These are phyloP conservation scores for Wickerhamomyces bovis DNA, from an alignment of 805 yeast genomes.

Conservation along the genomic window DNA sequence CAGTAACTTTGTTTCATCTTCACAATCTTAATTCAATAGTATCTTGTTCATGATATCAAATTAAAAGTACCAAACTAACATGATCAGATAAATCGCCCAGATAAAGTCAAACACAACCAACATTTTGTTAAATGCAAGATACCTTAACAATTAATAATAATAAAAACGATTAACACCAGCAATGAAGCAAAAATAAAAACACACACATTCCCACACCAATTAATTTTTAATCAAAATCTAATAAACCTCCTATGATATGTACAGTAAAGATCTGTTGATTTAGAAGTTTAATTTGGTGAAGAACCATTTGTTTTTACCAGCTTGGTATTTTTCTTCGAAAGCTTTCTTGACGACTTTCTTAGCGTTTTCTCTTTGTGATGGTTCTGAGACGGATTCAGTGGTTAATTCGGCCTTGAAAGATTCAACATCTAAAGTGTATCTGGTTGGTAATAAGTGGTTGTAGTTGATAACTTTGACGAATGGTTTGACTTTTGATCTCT, in stretches of 20 bases:
- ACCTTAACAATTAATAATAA: neutral
- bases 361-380: slow-evolving; percentile 97
- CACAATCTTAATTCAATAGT: neutral
- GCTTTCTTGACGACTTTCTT: slow-evolving; percentile 98
- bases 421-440: slow-evolving; percentile 96
- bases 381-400: slow-evolving; percentile 91
- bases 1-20: neutral
- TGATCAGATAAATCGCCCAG: neutral
- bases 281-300: slow-evolving; percentile 95
- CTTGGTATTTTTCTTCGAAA: slow-evolving; percentile 98
- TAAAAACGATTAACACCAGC: neutral
- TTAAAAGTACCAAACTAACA: neutral
- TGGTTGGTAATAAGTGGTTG: slow-evolving; percentile 99
- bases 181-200: neutral
- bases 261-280: slow-evolving; percentile 2
- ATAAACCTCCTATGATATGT: neutral
- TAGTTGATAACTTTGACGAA: slow-evolving; percentile 97
- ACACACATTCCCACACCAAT: neutral
- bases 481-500: slow-evolving; percentile 97
- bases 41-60: neutral
- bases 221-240: neutral
- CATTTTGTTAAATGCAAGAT: neutral
- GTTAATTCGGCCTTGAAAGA: slow-evolving; percentile 85
- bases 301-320: slow-evolving; percentile 99
- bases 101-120: neutral